Evolutionary conservation across 306 rosid genomes (phyloP).

Genomic region (Prunus padus): DNA sequence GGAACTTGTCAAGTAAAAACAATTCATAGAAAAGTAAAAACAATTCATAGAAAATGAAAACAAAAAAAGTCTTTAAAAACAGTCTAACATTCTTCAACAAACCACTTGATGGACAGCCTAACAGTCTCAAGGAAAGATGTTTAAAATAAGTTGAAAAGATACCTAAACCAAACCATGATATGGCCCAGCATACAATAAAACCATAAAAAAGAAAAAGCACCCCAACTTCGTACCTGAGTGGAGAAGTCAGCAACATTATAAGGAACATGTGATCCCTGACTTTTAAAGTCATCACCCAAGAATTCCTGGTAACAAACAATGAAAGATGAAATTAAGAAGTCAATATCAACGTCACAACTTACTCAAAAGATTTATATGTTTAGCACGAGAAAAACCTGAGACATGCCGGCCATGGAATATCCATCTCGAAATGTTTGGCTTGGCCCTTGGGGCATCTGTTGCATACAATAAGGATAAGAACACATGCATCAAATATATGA

Average conservation of each 20-base stretch:
- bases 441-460: slow-evolving; percentile 85
- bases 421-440: slow-evolving; percentile 89
- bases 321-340: slow-evolving; percentile 10
- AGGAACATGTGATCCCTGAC: slow-evolving; percentile 99
- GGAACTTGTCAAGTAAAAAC: neutral
- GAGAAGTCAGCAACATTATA: slow-evolving; percentile 91
- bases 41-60: neutral
- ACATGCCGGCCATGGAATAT: slow-evolving; percentile 86
- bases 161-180: neutral
- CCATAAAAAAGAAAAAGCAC: neutral
- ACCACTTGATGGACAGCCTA: neutral
- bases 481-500: neutral
- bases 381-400: slow-evolving; percentile 60
- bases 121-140: neutral
- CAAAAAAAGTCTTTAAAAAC: too few relatives aligned
- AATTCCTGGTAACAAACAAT: slow-evolving; percentile 57
- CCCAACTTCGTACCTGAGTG: slow-evolving; percentile 63
- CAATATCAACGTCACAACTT: slow-evolving; percentile 12
- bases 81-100: neutral
- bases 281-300: slow-evolving; percentile 98
- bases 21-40: too few relatives aligned
- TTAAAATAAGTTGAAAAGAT: neutral
- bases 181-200: neutral
- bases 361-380: neutral
- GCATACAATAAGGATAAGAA: slow-evolving; percentile 33